Percentiles rank a stretch among this genome's conserved stretches.
Conservation (phyloP, 2,329 filamentous ascomycete genomes). For the Claviceps cyperi region DNA sequence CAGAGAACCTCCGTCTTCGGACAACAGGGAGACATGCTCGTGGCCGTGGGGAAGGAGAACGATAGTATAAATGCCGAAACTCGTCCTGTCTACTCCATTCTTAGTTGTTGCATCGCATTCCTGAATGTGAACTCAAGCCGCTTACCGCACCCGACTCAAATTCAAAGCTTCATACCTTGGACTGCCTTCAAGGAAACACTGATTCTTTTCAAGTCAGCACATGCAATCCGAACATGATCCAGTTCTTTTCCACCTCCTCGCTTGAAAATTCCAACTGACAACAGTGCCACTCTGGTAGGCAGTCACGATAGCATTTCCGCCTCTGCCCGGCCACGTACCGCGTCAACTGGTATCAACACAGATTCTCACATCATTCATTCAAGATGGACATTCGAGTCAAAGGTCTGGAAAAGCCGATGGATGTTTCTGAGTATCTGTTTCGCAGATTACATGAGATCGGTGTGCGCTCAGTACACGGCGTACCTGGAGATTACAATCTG, state of each 20-base stretch:
- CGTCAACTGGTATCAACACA: background rate
- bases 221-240: background rate
- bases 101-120: background rate
- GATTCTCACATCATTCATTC: background rate
- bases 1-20: background rate
- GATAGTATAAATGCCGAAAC: background rate
- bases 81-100: background rate
- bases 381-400: slow-evolving; percentile 26
- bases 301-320: background rate
- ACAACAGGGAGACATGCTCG: background rate
- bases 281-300: background rate
- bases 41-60: background rate
- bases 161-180: background rate
- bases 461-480: slow-evolving; percentile 49
- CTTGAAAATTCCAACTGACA: no score
- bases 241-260: background rate
- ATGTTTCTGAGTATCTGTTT: slow-evolving; percentile 56
- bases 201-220: no score
- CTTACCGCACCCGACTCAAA: background rate
- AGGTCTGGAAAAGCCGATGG: slow-evolving; percentile 33
- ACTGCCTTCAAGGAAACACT: background rate
- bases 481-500: slow-evolving; percentile 64
- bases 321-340: background rate
- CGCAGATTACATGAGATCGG: slow-evolving; percentile 48
- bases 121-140: background rate